Evolutionary conservation across 2,329 filamentous ascomycete genomes (phyloP).

Genomic region (Sphaceloma murrayae): DNA sequence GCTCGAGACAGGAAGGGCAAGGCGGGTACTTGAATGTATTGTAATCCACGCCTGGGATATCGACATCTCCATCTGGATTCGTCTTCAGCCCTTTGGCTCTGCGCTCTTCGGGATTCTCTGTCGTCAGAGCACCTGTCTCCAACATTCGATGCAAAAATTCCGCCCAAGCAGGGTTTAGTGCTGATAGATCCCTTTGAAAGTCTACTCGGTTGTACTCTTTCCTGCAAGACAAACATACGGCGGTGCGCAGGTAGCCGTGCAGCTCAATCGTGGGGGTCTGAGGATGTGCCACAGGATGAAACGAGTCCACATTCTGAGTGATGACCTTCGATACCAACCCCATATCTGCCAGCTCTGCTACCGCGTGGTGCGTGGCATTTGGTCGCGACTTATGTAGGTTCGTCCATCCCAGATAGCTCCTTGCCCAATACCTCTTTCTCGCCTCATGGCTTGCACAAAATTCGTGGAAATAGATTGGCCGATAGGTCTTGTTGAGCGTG

Average conservation of each 20-base stretch:
- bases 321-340: conserved; percentile 69
- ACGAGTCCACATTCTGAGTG: conserved; percentile 96
- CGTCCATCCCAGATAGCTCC: conserved; percentile 89
- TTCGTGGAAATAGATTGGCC: conserved; percentile 88
- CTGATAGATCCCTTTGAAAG: conserved; percentile 68
- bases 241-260: conserved; percentile 77
- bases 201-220: conserved; percentile 58
- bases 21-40: conserved; percentile 83
- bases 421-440: conserved; percentile 88
- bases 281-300: conserved; percentile 72
- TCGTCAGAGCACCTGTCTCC: conserved; percentile 63
- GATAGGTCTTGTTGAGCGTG: conserved; percentile 77
- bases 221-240: conserved; percentile 71
- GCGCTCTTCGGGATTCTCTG: conserved; percentile 64
- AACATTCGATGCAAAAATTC: conserved; percentile 64
- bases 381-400: conserved; percentile 68
- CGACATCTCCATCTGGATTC: conserved; percentile 92
- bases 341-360: conserved; percentile 60
- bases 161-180: conserved; percentile 79
- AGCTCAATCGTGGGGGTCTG: conserved; percentile 67
- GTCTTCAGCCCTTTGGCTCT: conserved; percentile 61
- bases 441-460: conserved; percentile 74
- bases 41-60: conserved; percentile 78
- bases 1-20: conserved; percentile 67
- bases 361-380: conserved; percentile 69